These are phyloP conservation scores for Leccinum subfulvum DNA, from an alignment of 1,284 basidiomycete species.

Conservation along the genomic window DNA sequence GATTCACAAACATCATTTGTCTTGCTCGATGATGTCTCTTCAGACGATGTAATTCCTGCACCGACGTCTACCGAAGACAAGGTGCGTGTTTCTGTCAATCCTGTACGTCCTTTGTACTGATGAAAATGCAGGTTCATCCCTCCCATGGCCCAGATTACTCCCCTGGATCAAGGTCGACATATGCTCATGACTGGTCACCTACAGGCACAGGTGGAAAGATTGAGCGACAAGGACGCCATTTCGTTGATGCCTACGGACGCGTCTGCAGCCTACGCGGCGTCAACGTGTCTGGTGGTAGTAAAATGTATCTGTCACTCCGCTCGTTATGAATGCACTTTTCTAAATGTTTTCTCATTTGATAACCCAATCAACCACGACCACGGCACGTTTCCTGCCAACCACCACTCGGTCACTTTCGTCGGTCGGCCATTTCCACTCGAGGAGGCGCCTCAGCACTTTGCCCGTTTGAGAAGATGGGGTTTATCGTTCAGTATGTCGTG, in stretches of 20 bases:
- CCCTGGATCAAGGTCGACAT: conserved; percentile 48
- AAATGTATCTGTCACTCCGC: conserved; percentile 60
- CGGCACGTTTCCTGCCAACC: conserved; percentile 60
- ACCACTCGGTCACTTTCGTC: conserved; percentile 71
- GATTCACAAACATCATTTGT: conserved; percentile 31
- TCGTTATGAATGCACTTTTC: not conserved
- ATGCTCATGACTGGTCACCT: conserved; percentile 74
- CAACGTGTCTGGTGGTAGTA: conserved; percentile 79
- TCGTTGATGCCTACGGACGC: conserved; percentile 74
- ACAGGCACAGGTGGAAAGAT: conserved; percentile 59
- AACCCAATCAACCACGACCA: conserved; percentile 67
- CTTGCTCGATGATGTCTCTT: conserved; percentile 19
- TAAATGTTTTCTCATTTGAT: conserved; percentile 10
- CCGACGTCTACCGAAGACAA: not conserved
- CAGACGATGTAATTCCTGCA: not conserved
- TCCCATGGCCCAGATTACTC: conserved; percentile 42
- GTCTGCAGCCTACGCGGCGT: conserved; percentile 78
- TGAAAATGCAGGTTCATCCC: conserved; percentile 37
- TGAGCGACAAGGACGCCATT: conserved; percentile 64
- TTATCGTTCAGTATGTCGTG: conserved; percentile 71
- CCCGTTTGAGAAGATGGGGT: conserved; percentile 80
- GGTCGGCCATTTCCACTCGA: conserved; percentile 81
- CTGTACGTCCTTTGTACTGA: conserved; percentile 2
- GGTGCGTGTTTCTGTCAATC: conserved; percentile 1
- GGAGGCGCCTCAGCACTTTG: conserved; percentile 81